A percentile compares a stretch with the other conserved stretches of the same genome.
These are phyloP conservation scores for Senna siamea DNA, from an alignment of 306 rosid species.

Conservation along the genomic window DNA sequence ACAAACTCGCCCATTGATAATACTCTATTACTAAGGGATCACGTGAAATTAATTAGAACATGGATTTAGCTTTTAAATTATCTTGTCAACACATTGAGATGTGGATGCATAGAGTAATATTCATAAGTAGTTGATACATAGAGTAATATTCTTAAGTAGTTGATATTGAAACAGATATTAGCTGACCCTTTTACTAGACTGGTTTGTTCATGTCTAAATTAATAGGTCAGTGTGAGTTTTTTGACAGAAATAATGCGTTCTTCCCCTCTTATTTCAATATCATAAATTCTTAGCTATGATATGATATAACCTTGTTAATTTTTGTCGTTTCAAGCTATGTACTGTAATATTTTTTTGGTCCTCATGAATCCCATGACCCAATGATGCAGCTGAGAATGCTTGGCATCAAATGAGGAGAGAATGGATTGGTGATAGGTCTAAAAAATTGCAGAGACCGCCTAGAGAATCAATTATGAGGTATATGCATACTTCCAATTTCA, in stretches of 20 bases:
- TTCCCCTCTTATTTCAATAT: not conserved
- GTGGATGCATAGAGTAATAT: not conserved
- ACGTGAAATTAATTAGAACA: not conserved
- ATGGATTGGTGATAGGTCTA: conserved; percentile 64
- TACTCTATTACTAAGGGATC: not conserved
- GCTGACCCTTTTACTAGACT: not conserved
- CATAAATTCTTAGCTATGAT: conserved; percentile 11
- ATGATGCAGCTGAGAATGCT: conserved; percentile 64
- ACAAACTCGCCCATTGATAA: not conserved
- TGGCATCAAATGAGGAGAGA: conserved; percentile 68
- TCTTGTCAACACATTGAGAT: not conserved
- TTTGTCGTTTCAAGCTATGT: not conserved
- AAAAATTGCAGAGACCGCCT: conserved; percentile 43
- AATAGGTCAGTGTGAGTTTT: not conserved
- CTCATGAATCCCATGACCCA: conserved; percentile 23
- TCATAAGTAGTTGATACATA: not conserved
- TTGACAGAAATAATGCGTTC: conserved; percentile 3
- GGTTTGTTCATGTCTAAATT: not conserved
- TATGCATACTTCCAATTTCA: conserved; percentile 8
- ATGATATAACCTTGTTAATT: not conserved
- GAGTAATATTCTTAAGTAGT: not conserved
- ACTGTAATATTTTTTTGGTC: not conserved
- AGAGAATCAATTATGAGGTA: conserved; percentile 70
- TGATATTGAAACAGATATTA: conserved; percentile 7
- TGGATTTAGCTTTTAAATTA: not conserved